phyloP scores from a whole-genome alignment of 1,284 basidiomycete species.

The Melanopsichium pennsylvanicum region DNA sequence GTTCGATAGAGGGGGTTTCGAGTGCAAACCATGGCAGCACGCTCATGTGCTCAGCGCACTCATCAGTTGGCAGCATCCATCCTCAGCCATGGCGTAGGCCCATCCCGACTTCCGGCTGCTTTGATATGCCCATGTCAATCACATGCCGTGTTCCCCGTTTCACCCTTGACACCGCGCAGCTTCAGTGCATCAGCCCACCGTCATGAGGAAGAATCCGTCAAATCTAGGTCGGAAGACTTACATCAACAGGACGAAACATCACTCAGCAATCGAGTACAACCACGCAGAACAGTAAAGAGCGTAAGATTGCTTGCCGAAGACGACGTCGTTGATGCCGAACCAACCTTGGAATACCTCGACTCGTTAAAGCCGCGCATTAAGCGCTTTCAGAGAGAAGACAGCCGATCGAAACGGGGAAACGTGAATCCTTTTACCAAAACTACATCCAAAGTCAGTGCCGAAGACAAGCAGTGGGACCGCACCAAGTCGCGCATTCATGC shows the following conservation, averaged over 20 bases:
- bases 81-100: slow-evolving; percentile 18
- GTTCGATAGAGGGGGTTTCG: not conserved
- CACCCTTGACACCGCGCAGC: not conserved
- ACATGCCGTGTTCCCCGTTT: not conserved
- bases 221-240: not conserved
- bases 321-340: slow-evolving; percentile 24
- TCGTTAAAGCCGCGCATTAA: slow-evolving; percentile 24
- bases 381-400: not conserved
- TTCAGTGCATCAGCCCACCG: slow-evolving; percentile 2
- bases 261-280: not conserved
- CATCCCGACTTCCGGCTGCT: slow-evolving; percentile 18
- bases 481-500: slow-evolving; percentile 22
- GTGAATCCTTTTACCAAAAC: slow-evolving; percentile 26
- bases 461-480: slow-evolving; percentile 40
- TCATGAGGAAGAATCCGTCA: not conserved
- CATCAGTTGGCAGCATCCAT: slow-evolving; percentile 28
- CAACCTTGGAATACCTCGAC: slow-evolving; percentile 42
- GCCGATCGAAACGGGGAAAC: not conserved
- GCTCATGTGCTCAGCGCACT: slow-evolving; percentile 20
- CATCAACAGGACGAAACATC: not conserved
- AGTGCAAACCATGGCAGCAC: slow-evolving; percentile 13
- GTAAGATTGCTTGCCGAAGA: slow-evolving; percentile 18
- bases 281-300: not conserved
- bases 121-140: slow-evolving; percentile 10
- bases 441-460: slow-evolving; percentile 1